Evolutionary conservation across 2,329 filamentous ascomycete species (phyloP).

Genomic region (Cytospora piceicola): DNA sequence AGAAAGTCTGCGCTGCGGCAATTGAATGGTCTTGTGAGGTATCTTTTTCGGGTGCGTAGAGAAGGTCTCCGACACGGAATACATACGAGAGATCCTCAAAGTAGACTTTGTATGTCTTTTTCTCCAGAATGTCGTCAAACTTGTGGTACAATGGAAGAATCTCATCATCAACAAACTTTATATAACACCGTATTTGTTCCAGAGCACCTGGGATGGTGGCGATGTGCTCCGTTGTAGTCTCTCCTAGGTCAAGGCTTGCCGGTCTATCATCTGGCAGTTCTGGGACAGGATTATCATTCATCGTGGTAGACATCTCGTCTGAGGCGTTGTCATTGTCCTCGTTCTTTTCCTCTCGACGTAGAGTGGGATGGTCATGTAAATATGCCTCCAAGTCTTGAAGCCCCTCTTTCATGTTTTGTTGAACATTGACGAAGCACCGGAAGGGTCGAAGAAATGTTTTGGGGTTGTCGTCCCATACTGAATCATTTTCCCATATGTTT

Average conservation of each 20-base stretch:
- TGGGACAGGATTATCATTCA: not conserved
- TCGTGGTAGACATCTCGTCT: too few species aligned
- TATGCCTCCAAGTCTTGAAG: not conserved
- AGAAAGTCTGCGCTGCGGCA: not conserved
- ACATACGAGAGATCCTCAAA: constrained; percentile 15
- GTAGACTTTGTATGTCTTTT: not conserved
- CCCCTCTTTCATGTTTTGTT: not conserved
- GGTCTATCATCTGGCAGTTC: too few species aligned
- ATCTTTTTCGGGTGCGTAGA: constrained; percentile 5
- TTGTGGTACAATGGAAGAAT: not conserved
- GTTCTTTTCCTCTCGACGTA: not conserved
- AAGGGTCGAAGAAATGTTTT: not conserved
- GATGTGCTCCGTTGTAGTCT: too few species aligned
- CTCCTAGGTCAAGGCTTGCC: too few species aligned
- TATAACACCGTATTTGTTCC: constrained; percentile 12
- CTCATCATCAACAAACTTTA: not conserved
- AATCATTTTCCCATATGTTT: too few species aligned
- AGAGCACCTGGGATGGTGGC: not conserved
- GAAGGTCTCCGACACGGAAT: constrained; percentile 8
- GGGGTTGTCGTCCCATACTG: too few species aligned
- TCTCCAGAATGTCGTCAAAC: not conserved
- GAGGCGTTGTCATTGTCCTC: not conserved
- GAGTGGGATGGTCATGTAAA: not conserved
- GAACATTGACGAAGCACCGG: not conserved
- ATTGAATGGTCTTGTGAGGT: not conserved